Base-by-base conservation (phyloP, 2,329 filamentous ascomycete genomes). In the Xylaria sp. region DNA sequence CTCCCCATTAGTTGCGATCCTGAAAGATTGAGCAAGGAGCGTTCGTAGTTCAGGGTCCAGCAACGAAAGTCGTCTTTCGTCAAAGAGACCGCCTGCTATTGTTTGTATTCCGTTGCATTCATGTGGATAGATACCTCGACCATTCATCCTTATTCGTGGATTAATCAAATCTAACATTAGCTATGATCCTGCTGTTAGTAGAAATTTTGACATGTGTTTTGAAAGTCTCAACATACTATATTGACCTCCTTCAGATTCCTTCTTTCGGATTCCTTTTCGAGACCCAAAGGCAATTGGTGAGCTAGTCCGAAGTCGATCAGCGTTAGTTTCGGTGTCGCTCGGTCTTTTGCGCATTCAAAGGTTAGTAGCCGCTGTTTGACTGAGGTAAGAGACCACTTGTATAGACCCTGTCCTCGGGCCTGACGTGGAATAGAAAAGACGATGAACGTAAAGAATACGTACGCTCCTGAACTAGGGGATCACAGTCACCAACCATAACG, bases 271-370 rank as follows among this genome's bases (percentile, higher is more conserved):
- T 20, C 10, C 32, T 1, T 8, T 37, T 57, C 20, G 0, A 1
- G 10, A 15, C 20, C 20, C 23, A 3, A 9, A 41, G 37, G n/a
- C 13, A 8, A 15, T 18, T 28, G 10, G 2, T 32, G 37, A 13
- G 61, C 55, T 15, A 46, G 7, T 15, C 68, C 68, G 44, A 67
- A 70, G 44, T 70, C 68, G n/a, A 70, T 70, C 25, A 70, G 5
- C 23, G 48, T 52, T 54, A 70, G 44, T n/a, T 59, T 51, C 15
- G 64, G 68, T 34, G 32, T 28, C 18, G 18, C 3, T 25, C 25
- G 39, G 44, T 70, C 68, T 70, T 18, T 70, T n/a, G 10, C 23
- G 13, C 6, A 37, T 39, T 5, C 2, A 44, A 41, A 6, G 23
- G 32, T 63, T 15, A 65, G 60, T 44, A 28, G 5, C 10, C 25